These are phyloP conservation scores for Begonia peltatifolia DNA, from an alignment of 306 rosid species.

Conservation along the genomic window DNA sequence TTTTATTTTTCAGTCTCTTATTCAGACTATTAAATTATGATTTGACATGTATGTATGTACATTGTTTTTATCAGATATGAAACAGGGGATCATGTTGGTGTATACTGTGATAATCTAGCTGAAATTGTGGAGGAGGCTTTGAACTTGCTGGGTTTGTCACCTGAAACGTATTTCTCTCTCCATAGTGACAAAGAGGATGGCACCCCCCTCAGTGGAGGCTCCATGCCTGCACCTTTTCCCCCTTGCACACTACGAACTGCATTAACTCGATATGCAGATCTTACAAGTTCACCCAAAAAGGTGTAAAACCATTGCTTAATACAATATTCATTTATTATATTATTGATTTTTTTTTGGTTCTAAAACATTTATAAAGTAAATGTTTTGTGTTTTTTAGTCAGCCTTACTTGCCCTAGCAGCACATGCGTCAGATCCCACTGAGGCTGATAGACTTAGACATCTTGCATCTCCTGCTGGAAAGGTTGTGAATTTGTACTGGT, in stretches of 20 bases:
- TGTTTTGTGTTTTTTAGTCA: constrained; percentile 31
- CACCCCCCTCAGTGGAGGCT: constrained; percentile 48
- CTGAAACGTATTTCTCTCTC: constrained; percentile 58
- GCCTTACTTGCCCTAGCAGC: constrained; percentile 81
- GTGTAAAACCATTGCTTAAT: constrained; percentile 13
- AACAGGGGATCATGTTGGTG: constrained; percentile 98
- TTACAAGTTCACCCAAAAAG: constrained; percentile 82
- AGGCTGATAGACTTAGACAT: constrained; percentile 66
- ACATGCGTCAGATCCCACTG: constrained; percentile 63
- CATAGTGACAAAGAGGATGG: constrained; percentile 80
- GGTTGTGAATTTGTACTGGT: constrained; percentile 25
- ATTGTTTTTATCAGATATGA: constrained; percentile 52
- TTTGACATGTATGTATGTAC: neutral
- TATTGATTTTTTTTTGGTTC: constrained; percentile 4
- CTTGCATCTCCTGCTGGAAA: constrained; percentile 84
- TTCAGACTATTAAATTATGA: neutral
- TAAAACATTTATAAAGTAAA: neutral
- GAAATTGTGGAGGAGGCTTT: constrained; percentile 84
- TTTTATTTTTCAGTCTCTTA: neutral
- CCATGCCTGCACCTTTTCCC: constrained; percentile 81
- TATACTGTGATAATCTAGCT: constrained; percentile 61
- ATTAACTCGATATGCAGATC: constrained; percentile 71
- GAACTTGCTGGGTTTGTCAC: constrained; percentile 51
- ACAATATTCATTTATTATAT: constrained; percentile 1
- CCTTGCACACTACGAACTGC: constrained; percentile 68